Conservation (phyloP, 2,329 filamentous ascomycete species). For the Diaporthe ilicicola region DNA sequence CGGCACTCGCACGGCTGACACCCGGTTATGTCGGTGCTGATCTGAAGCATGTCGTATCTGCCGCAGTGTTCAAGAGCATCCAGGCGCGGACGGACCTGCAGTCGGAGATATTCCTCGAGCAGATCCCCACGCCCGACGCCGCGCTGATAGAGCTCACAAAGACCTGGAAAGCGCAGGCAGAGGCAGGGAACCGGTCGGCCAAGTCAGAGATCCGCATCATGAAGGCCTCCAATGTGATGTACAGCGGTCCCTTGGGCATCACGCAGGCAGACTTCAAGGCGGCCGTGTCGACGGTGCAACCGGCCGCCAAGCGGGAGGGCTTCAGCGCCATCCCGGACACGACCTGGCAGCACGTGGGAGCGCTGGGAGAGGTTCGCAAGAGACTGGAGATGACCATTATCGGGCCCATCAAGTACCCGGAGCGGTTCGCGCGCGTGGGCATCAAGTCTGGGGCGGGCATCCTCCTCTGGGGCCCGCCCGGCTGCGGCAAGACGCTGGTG, state of each 20-base stretch:
- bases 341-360: conserved; percentile 92
- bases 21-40: conserved; percentile 95
- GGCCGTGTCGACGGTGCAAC: conserved; percentile 78
- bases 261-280: conserved; percentile 73
- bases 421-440: conserved; percentile 78
- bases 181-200: background rate
- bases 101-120: conserved; percentile 18
- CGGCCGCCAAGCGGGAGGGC: conserved; percentile 88
- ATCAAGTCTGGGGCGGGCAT: conserved; percentile 86
- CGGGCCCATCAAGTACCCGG: conserved; percentile 84
- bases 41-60: conserved; percentile 69
- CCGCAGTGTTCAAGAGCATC: conserved; percentile 50
- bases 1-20: conserved; percentile 79
- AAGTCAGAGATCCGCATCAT: conserved; percentile 34
- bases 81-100: conserved; percentile 27
- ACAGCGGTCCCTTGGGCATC: conserved; percentile 40
- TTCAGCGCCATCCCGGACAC: conserved; percentile 95
- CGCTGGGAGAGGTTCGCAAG: conserved; percentile 79
- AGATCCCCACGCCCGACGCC: background rate
- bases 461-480: conserved; percentile 94
- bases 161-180: background rate
- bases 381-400: conserved; percentile 88
- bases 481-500: conserved; percentile 95
- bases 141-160: background rate
- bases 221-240: conserved; percentile 31